Evolutionary conservation across 805 yeast genomes (phyloP).

Genomic region (Suhomyces sp.): DNA sequence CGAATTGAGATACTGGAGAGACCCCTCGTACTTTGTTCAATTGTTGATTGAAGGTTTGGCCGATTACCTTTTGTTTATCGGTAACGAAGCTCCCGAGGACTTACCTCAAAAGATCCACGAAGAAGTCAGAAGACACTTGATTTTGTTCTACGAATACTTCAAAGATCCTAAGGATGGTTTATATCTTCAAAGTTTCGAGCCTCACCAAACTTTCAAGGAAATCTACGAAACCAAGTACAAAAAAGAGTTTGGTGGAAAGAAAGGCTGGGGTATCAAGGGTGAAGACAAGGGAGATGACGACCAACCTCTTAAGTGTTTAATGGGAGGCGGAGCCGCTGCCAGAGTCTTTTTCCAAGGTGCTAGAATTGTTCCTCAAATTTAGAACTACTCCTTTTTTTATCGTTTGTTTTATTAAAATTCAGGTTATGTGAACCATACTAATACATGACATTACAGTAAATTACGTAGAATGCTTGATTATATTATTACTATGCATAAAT

Average conservation of each 20-base stretch:
- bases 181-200: slow-evolving; percentile 60
- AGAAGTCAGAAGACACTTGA: slow-evolving; percentile 54
- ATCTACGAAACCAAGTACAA: slow-evolving; percentile 48
- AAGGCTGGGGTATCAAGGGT: slow-evolving; percentile 47
- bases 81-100: slow-evolving; percentile 37
- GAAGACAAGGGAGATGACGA: slow-evolving; percentile 52
- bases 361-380: slow-evolving; percentile 42
- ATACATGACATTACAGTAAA: too few relatives aligned
- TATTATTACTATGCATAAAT: too few relatives aligned
- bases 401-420: too few relatives aligned
- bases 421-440: too few relatives aligned
- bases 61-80: slow-evolving; percentile 56
- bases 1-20: slow-evolving; percentile 62
- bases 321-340: slow-evolving; percentile 68
- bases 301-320: slow-evolving; percentile 50
- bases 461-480: too few relatives aligned
- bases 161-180: slow-evolving; percentile 58
- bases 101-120: slow-evolving; percentile 35
- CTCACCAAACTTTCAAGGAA: slow-evolving; percentile 51
- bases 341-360: slow-evolving; percentile 69
- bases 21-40: slow-evolving; percentile 61
- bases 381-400: too few relatives aligned
- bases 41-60: slow-evolving; percentile 66
- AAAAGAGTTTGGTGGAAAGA: slow-evolving; percentile 54
- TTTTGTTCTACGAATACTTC: slow-evolving; percentile 55